Percentiles rank a stretch among this genome's conserved stretches.
Conservation (phyloP, 2,329 filamentous ascomycete genomes). For the Trichophyton mentagrophytes region DNA sequence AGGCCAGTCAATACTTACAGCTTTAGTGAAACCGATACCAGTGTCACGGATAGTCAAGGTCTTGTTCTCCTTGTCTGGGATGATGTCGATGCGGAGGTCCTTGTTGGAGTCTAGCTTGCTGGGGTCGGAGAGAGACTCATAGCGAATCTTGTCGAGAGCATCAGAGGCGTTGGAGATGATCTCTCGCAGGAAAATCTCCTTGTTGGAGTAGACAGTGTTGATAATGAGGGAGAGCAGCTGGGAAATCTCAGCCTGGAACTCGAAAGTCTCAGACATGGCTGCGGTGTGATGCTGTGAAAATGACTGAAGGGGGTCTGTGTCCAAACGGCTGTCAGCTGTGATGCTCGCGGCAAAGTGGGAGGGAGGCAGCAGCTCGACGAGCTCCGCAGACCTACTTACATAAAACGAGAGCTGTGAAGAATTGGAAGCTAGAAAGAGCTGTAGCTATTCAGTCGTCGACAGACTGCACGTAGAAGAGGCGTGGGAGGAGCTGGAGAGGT, state of each 20-base stretch:
- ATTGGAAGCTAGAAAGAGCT: neutral
- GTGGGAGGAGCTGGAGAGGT: slow-evolving; percentile 11
- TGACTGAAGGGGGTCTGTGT: slow-evolving; percentile 5
- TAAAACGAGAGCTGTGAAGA: slow-evolving; percentile 5
- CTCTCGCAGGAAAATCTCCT: slow-evolving; percentile 99
- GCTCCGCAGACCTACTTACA: slow-evolving; percentile 5
- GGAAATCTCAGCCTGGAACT: slow-evolving; percentile 99
- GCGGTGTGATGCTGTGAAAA: neutral
- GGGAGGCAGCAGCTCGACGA: slow-evolving; percentile 8
- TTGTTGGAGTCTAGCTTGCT: slow-evolving; percentile 95
- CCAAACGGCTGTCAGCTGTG: neutral
- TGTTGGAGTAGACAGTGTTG: slow-evolving; percentile 99
- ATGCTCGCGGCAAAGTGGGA: neutral
- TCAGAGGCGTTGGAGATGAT: slow-evolving; percentile 97
- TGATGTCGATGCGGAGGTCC: slow-evolving; percentile 98
- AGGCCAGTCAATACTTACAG: slow-evolving; percentile 50
- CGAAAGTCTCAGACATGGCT: slow-evolving; percentile 93
- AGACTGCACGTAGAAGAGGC: slow-evolving; percentile 10
- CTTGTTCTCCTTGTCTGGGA: slow-evolving; percentile 94
- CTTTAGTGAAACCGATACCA: slow-evolving; percentile 99
- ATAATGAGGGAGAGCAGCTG: slow-evolving; percentile 99
- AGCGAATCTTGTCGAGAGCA: slow-evolving; percentile 99
- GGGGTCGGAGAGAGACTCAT: slow-evolving; percentile 93
- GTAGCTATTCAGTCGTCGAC: slow-evolving; percentile 5
- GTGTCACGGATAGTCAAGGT: slow-evolving; percentile 94